A percentile compares a stretch with the other conserved stretches of the same genome.
These are phyloP conservation scores for Furcasterigmium furcatum DNA, from an alignment of 2,329 filamentous ascomycete genomes.

Conservation along the genomic window DNA sequence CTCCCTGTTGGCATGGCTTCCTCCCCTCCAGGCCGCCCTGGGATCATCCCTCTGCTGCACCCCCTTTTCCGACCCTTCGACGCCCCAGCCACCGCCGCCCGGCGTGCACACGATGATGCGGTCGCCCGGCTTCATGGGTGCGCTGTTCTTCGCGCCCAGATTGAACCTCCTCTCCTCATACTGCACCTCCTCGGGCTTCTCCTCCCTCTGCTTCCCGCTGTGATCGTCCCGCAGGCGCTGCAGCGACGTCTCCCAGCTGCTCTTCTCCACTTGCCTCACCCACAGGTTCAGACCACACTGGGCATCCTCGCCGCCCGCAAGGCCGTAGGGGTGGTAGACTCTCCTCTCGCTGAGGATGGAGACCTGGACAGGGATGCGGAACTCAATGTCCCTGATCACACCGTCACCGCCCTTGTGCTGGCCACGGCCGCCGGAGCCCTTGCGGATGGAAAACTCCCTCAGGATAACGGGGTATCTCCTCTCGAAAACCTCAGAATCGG, in stretches of 20 bases:
- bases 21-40: constrained; percentile 49
- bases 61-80: constrained; percentile 52
- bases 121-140: constrained; percentile 72
- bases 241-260: constrained; percentile 43
- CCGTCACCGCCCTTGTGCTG: constrained; percentile 70
- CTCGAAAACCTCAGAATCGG: constrained; percentile 41
- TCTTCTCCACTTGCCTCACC: constrained; percentile 69
- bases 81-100: constrained; percentile 76
- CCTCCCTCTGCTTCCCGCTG: constrained; percentile 8
- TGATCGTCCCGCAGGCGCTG: constrained; percentile 29
- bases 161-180: constrained; percentile 65
- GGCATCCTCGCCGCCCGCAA: constrained; percentile 79
- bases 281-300: constrained; percentile 81
- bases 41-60: constrained; percentile 50
- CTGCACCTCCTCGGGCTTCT: constrained; percentile 30
- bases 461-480: constrained; percentile 67
- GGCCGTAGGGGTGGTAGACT: constrained; percentile 76
- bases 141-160: constrained; percentile 76
- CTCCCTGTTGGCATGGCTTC: constrained; percentile 54
- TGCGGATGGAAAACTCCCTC: constrained; percentile 64
- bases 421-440: constrained; percentile 61
- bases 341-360: constrained; percentile 74
- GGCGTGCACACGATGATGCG: constrained; percentile 76
- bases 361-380: constrained; percentile 72
- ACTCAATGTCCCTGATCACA: constrained; percentile 75